Evolutionary conservation across 106 monocot species (phyloP).

Genomic region (Dioscorea dumetorum): DNA sequence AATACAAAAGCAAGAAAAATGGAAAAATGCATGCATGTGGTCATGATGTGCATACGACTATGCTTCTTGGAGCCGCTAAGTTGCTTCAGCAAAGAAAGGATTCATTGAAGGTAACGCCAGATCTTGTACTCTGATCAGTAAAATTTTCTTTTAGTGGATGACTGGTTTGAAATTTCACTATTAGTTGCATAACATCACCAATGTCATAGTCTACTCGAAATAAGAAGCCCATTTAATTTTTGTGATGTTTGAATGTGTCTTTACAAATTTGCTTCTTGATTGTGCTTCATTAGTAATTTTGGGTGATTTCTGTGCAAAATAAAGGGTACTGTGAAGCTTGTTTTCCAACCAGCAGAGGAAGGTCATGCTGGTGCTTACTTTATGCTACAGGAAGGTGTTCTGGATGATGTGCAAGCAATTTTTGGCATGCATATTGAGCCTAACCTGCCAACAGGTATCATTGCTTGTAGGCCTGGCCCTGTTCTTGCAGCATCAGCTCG

Average conservation of each 20-base stretch:
- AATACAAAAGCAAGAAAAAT: slow-evolving; percentile 48
- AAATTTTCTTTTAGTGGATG: no score
- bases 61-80: slow-evolving; percentile 49
- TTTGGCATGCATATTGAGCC: slow-evolving; percentile 72
- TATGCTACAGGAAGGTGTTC: slow-evolving; percentile 82
- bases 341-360: slow-evolving; percentile 95
- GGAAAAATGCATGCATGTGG: slow-evolving; percentile 86
- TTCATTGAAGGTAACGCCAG: no score
- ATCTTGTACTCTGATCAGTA: no score
- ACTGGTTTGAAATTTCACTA: no score
- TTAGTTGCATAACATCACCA: no score
- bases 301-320: no score
- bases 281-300: no score
- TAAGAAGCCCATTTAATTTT: no score
- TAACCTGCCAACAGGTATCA: slow-evolving; percentile 36
- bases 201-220: no score
- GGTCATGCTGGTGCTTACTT: slow-evolving; percentile 68
- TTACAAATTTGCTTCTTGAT: no score
- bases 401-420: slow-evolving; percentile 65
- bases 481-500: slow-evolving; percentile 86
- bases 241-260: no score
- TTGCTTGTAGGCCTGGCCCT: slow-evolving; percentile 63
- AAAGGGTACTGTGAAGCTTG: slow-evolving; percentile 79
- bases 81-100: no score
- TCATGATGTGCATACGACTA: slow-evolving; percentile 65